Base-by-base conservation (phyloP, 768 basidiomycete genomes). In the Boletus rubescentipes region DNA sequence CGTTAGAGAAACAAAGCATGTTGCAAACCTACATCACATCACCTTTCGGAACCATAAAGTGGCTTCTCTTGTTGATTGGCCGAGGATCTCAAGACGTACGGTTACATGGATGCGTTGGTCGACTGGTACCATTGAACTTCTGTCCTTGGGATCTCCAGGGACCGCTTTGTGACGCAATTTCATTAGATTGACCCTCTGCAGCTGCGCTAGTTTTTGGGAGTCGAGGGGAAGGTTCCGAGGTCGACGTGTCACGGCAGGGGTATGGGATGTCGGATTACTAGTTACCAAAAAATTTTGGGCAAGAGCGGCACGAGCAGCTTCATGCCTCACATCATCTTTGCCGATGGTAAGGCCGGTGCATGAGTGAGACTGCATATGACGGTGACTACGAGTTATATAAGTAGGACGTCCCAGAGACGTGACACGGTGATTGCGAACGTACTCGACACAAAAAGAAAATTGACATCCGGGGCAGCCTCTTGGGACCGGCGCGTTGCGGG, bases 31-130 rank as follows among this genome's bases (percentile, higher is more conserved):
- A 38, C 11, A 32, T 58, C 61, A 38, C 11, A 32, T 58, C 61
- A 89, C 90, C 79, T 89, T 91, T 45, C 77, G 73, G 51, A 89
- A 80, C 91, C 91, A 93, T 45, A 90, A 78, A 8, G 77, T 62
- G 46, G 72, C 74, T 62, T 83, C 79, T 15, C 62, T 61, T 2
- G 61, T 49, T 48, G 71, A 65, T 18, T 65, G 70, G 9, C 62
- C 60, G 2, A 59, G 56, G 5, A 60, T 57, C 7, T 70, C 64
- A 4, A 58, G 57, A 18, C 61, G 63, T 6, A 84, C 79, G 36
- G 72, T 80, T 32, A 90, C 61, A 65, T 87, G 80, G 38, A 87
- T 59, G 21, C 89, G 79, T 53, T 88, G 77, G 21, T 81, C 78
- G 40, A 81, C 62, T 14, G 82, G 72, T 1, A 82, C 67, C 15